Base-by-base conservation (phyloP, 2,329 filamentous ascomycete genomes). In the Arachnomyces sp. region DNA sequence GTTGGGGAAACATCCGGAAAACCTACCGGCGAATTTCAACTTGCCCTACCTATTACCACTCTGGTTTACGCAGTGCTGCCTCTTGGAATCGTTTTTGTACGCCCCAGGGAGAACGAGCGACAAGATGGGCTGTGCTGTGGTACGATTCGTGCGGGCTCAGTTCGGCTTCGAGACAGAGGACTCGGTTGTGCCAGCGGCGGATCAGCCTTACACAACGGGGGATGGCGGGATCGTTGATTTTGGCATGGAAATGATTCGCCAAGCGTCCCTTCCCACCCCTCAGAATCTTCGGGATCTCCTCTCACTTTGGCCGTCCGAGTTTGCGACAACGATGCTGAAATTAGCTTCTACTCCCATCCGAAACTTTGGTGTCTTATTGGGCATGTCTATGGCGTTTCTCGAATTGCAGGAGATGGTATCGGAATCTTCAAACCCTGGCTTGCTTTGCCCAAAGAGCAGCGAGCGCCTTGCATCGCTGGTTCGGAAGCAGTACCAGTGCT, bases 91-190 rank as follows among this genome's bases (percentile, higher is more conserved):
- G 8, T 53, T 64, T 12, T 49, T 66, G 2, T 54, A 57, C 4
- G 53, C 61, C 30, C 61, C 64, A 3, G 52, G 55, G 6, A 59
- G 57, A 38, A 59, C 60, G 4, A 53, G 58, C 5, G 57, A 52
- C 20, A 34, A 31, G 0, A 53, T 58, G 18, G 58, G 50, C 13
- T 64, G 60, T 43, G 50, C 58, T 9, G 48, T 67, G 7, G 43
- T 70, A 28, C 56, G 56, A 17, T 50, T 67, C 16, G 47, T 70
- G 7, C 60, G 66, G 7, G 57, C 63, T 8, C 59, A 69, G 40
- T 53, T 53, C 33, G 64, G 64, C 4, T 67, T 69, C 33, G 50
- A 25, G 20, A 25, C 20, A 9, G 20, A 25, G 20, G 20, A 25
- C 9, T 25, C 9, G 20, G 20, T 9, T 25, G 20, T 25, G 20